Percentiles rank a stretch among this genome's conserved stretches.
Conservation (phyloP, 805 yeast genomes). For the Lipomyces kockii region DNA sequence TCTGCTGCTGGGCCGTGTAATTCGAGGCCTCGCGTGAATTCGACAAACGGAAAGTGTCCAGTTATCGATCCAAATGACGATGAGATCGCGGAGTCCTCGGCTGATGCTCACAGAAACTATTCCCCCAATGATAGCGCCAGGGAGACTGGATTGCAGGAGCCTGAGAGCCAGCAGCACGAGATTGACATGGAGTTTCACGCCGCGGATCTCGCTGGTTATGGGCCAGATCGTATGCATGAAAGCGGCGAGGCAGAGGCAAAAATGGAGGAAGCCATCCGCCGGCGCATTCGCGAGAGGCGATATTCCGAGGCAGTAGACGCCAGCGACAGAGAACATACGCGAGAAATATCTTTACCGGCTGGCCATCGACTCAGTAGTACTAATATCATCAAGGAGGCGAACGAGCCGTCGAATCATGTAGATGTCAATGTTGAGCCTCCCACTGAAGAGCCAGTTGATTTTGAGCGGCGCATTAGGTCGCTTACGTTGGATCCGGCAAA, state of each 20-base stretch:
- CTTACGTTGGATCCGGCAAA: conserved; percentile 28
- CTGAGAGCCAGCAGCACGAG: background rate
- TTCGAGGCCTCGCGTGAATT: background rate
- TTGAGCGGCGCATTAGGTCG: conserved; percentile 8
- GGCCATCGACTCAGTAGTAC: conserved; percentile 2
- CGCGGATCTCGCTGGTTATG: conserved; percentile 30
- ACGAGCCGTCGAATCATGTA: background rate
- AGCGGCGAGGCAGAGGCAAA: conserved; percentile 22
- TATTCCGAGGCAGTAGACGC: background rate
- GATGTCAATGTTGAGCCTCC: background rate
- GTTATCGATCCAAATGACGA: background rate
- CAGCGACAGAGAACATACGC: conserved; percentile 5
- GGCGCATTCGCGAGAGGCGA: background rate
- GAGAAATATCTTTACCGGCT: conserved; percentile 26
- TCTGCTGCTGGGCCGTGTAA: background rate
- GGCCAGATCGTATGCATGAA: conserved; percentile 28
- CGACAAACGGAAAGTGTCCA: background rate
- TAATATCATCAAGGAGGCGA: background rate
- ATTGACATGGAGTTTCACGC: background rate
- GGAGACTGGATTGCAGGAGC: background rate
- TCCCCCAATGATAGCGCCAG: background rate
- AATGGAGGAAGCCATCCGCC: conserved; percentile 20
- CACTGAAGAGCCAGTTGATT: conserved; percentile 1
- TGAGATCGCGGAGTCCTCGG: background rate
- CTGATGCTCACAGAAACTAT: background rate